These are phyloP conservation scores for Elaphomyces granulatus DNA, from an alignment of 495 filamentous ascomycete genomes.

Conservation along the genomic window DNA sequence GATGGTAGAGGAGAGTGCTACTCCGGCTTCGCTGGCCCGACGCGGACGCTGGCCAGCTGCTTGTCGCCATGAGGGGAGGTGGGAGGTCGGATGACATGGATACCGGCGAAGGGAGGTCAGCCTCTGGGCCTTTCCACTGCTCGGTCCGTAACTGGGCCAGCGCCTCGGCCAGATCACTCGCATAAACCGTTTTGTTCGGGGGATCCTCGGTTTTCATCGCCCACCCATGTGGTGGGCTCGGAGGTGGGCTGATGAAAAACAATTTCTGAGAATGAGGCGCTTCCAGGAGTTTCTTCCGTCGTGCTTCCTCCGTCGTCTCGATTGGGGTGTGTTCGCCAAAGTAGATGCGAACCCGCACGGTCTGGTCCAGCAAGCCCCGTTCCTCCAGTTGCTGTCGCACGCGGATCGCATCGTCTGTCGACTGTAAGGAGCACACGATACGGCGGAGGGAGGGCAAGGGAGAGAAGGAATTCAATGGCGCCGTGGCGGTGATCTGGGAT, in stretches of 20 bases:
- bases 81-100: constrained; percentile 22
- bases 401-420: constrained; percentile 53
- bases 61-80: constrained; percentile 5
- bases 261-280: constrained; percentile 79
- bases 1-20: constrained; percentile 61
- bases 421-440: constrained; percentile 78
- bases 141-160: constrained; percentile 50
- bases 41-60: constrained; percentile 19
- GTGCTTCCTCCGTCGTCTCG: constrained; percentile 39
- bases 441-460: constrained; percentile 86
- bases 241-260: constrained; percentile 94
- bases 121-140: constrained; percentile 12
- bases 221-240: constrained; percentile 86
- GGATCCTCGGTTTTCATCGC: constrained; percentile 77
- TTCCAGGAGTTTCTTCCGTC: constrained; percentile 43
- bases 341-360: constrained; percentile 59
- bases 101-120: constrained; percentile 23
- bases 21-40: constrained; percentile 39
- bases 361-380: constrained; percentile 44
- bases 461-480: constrained; percentile 71
- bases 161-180: constrained; percentile 73
- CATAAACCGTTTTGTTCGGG: constrained; percentile 87
- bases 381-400: constrained; percentile 51
- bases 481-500: constrained; percentile 47
- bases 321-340: constrained; percentile 70